Conservation (phyloP, 164 flowering plant genomes). For the Amborella trichopoda region DNA sequence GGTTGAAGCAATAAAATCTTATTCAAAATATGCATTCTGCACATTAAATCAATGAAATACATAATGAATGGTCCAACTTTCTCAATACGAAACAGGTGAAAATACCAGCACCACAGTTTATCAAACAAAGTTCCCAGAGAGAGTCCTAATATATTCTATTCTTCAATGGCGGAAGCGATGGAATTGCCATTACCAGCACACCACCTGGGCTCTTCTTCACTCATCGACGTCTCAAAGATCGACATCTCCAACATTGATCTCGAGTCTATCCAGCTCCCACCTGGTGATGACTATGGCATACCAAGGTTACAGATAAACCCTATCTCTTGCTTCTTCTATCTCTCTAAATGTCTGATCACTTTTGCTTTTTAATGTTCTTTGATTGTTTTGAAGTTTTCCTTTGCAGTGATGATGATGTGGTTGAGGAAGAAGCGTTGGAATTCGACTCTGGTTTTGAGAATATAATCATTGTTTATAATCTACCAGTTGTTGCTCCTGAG, state of each 20-base stretch:
- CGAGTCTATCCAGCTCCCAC: slow-evolving; percentile 49
- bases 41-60: no score
- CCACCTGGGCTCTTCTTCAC: background rate
- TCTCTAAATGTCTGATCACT: background rate
- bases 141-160: no score
- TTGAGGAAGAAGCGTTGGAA: slow-evolving; percentile 46
- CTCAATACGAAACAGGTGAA: no score
- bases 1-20: no score
- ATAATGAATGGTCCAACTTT: no score
- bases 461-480: slow-evolving; percentile 72
- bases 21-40: no score
- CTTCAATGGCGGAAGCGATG: background rate
- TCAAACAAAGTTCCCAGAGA: no score
- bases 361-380: background rate
- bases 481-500: slow-evolving; percentile 76
- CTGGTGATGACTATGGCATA: slow-evolving; percentile 59
- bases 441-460: slow-evolving; percentile 58
- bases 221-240: slow-evolving; percentile 20
- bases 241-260: slow-evolving; percentile 37
- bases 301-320: slow-evolving; percentile 41
- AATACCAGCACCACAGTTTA: no score
- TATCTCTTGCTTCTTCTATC: background rate
- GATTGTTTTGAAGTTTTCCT: background rate
- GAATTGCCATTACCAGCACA: background rate
- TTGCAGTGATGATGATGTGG: slow-evolving; percentile 62